Conservation (phyloP, 2,329 filamentous ascomycete species). For the Fusarium metavorans region DNA sequence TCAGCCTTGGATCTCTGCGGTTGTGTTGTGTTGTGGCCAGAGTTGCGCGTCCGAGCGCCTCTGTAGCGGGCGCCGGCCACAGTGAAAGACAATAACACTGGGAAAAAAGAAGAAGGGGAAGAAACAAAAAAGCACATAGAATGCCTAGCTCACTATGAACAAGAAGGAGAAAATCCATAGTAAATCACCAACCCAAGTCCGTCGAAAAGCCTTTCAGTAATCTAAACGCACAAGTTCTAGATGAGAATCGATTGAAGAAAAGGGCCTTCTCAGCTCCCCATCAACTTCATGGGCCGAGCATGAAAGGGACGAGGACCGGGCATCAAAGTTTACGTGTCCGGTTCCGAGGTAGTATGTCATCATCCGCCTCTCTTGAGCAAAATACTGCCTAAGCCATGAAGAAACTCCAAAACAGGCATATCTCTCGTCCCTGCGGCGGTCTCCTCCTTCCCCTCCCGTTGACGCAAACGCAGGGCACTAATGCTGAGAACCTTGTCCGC, state of each 20-base stretch:
- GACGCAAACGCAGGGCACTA: conserved; percentile 77
- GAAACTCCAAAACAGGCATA: conserved; percentile 78
- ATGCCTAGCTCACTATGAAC: background rate
- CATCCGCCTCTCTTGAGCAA: conserved; percentile 64
- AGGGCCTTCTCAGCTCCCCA: conserved; percentile 37
- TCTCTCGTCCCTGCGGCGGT: conserved; percentile 72
- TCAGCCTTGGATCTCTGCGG: background rate
- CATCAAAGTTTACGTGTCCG: conserved; percentile 21
- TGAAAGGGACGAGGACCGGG: conserved; percentile 9
- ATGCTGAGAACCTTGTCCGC: conserved; percentile 80
- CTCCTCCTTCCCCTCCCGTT: conserved; percentile 75
- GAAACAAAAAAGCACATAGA: background rate
- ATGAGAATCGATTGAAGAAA: background rate
- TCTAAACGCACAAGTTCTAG: background rate
- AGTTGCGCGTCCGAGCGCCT: too few relatives aligned
- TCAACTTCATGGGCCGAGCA: conserved; percentile 40
- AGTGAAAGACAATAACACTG: background rate
- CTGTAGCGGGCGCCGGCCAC: background rate
- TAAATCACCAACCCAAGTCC: background rate
- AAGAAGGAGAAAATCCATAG: background rate
- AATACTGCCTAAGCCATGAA: conserved; percentile 77
- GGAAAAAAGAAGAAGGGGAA: conserved; percentile 55
- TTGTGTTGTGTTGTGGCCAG: too few relatives aligned
- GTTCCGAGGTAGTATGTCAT: conserved; percentile 19
- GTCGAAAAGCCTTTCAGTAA: background rate